A percentile compares a stretch with the other conserved stretches of the same genome.
phyloP scores from a whole-genome alignment of 805 yeast species.

The Teunomyces kruisii region DNA sequence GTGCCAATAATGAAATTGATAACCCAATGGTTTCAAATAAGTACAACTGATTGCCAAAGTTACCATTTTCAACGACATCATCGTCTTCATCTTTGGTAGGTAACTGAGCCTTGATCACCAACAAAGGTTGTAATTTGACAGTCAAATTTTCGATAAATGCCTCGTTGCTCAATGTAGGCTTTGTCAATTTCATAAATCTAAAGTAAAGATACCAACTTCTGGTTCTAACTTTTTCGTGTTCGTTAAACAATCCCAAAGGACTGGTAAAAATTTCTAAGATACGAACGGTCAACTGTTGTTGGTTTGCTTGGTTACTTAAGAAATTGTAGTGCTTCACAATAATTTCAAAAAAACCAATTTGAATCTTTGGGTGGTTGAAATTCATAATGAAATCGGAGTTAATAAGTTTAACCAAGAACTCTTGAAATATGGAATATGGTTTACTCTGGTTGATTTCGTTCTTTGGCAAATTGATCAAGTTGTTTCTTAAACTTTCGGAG shows the following conservation, averaged over 20 bases:
- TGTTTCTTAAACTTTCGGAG: constrained; percentile 77
- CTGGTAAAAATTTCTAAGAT: constrained; percentile 78
- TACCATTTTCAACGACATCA: constrained; percentile 46
- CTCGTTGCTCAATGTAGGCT: constrained; percentile 55
- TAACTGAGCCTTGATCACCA: constrained; percentile 60
- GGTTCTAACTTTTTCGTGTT: constrained; percentile 67
- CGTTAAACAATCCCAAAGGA: constrained; percentile 77
- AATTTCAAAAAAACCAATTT: constrained; percentile 78
- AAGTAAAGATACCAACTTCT: constrained; percentile 91
- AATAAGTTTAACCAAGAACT: constrained; percentile 57
- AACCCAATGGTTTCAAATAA: constrained; percentile 86
- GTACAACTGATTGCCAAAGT: constrained; percentile 76
- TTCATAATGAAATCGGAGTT: constrained; percentile 43
- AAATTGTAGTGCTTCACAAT: constrained; percentile 75
- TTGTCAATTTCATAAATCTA: constrained; percentile 75
- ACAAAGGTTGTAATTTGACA: constrained; percentile 57
- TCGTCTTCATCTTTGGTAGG: constrained; percentile 57
- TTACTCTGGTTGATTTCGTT: constrained; percentile 62
- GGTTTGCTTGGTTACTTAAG: constrained; percentile 39
- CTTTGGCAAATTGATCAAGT: constrained; percentile 69
- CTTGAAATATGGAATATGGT: constrained; percentile 62
- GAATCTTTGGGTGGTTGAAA: constrained; percentile 78
- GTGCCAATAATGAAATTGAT: constrained; percentile 50
- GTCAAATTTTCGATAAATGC: constrained; percentile 55
- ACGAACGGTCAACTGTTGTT: constrained; percentile 53